Evolutionary conservation across 1,139 yeast genomes (phyloP).

Genomic region (Arxiozyma slooffiae): DNA sequence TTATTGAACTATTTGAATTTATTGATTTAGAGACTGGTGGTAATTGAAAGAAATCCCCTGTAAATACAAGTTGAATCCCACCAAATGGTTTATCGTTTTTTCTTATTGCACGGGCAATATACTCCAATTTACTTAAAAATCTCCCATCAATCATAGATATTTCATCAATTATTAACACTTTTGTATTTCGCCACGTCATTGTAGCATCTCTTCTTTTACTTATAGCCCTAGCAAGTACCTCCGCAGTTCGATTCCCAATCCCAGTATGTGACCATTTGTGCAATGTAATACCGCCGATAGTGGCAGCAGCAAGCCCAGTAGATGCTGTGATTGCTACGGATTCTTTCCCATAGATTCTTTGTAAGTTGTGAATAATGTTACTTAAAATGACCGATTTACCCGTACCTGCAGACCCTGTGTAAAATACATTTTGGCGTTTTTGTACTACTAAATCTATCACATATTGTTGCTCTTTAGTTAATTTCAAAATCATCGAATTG

Average conservation of each 20-base stretch:
- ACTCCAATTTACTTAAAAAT: slow-evolving; percentile 55
- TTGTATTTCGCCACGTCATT: slow-evolving; percentile 51
- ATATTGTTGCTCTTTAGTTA: slow-evolving; percentile 42
- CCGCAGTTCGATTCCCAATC: slow-evolving; percentile 46
- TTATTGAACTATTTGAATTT: slow-evolving; percentile 25
- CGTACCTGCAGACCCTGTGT: slow-evolving; percentile 79
- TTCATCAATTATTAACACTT: slow-evolving; percentile 68
- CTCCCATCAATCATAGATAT: slow-evolving; percentile 72
- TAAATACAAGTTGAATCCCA: slow-evolving; percentile 65
- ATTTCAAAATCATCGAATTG: slow-evolving; percentile 9
- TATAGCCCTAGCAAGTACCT: slow-evolving; percentile 38
- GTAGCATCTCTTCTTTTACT: slow-evolving; percentile 37
- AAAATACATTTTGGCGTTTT: slow-evolving; percentile 47
- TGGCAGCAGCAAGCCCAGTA: slow-evolving; percentile 85
- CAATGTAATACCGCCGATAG: slow-evolving; percentile 74
- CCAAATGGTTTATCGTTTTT: slow-evolving; percentile 54
- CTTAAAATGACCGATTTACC: slow-evolving; percentile 71
- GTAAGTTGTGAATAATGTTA: slow-evolving; percentile 43
- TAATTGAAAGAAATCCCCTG: slow-evolving; percentile 80
- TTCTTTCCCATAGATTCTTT: slow-evolving; percentile 36
- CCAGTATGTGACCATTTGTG: slow-evolving; percentile 77
- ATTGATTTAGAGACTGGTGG: slow-evolving; percentile 51
- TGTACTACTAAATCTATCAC: slow-evolving; percentile 46
- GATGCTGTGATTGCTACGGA: slow-evolving; percentile 80
- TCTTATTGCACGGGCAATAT: slow-evolving; percentile 46